A percentile compares a stretch with the other conserved stretches of the same genome.
Evolutionary conservation across 768 basidiomycete genomes (phyloP).

Genomic region (Podaxis mareebaensis): DNA sequence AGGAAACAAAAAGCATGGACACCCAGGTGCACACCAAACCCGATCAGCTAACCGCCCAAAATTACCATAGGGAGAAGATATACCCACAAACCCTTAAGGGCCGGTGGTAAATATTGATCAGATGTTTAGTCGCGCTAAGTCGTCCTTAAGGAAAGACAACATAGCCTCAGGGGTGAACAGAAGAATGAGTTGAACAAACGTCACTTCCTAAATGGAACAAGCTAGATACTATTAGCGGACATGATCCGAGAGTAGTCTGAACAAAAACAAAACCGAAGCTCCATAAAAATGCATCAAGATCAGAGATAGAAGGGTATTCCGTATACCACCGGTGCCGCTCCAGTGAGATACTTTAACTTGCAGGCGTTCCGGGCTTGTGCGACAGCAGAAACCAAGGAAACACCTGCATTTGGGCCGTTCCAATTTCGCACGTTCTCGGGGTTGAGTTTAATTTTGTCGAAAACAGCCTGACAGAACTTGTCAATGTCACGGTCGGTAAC

Average conservation of each 20-base stretch:
- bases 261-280: background rate
- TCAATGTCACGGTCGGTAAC: slow-evolving; percentile 98
- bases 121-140: too few species aligned
- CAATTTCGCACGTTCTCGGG: slow-evolving; percentile 19
- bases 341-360: slow-evolving; percentile 91
- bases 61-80: background rate
- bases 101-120: background rate
- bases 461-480: slow-evolving; percentile 83
- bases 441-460: slow-evolving; percentile 64
- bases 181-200: slow-evolving; percentile 1
- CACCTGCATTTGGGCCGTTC: background rate
- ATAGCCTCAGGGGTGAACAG: background rate
- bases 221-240: background rate
- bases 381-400: slow-evolving; percentile 73
- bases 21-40: too few species aligned
- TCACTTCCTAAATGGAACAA: background rate
- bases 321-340: slow-evolving; percentile 93
- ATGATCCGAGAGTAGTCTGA: background rate
- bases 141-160: background rate
- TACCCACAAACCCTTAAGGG: background rate
- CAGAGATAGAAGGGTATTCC: slow-evolving; percentile 89
- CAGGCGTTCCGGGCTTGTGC: slow-evolving; percentile 77
- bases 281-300: slow-evolving; percentile 10
- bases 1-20: background rate
- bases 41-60: background rate